phyloP scores from a whole-genome alignment of 257 asterid species.

The Ilex asprella region DNA sequence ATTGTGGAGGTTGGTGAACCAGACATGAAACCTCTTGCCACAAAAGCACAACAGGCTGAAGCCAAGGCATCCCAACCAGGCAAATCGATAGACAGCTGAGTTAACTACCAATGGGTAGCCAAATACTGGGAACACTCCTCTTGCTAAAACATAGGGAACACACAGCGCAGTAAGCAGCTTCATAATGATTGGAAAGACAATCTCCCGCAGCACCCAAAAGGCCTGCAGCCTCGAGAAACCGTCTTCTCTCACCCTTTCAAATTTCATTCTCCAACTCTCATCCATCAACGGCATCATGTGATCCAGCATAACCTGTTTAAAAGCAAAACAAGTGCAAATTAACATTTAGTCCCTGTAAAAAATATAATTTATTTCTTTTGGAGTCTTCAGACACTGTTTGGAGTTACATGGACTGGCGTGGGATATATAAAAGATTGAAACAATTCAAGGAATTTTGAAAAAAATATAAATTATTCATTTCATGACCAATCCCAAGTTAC shows the following conservation, averaged over 20 bases:
- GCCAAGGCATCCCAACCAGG: conserved; percentile 93
- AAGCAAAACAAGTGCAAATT: background rate
- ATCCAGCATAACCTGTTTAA: conserved; percentile 79
- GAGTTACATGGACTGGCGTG: too few species aligned
- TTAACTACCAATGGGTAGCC: conserved; percentile 89
- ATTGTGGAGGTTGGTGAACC: conserved; percentile 95
- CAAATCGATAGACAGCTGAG: conserved; percentile 87
- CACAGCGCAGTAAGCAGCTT: conserved; percentile 91
- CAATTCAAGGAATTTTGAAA: too few species aligned
- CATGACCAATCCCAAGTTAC: too few species aligned
- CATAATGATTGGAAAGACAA: conserved; percentile 79
- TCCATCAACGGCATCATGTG: conserved; percentile 91
- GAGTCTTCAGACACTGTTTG: background rate
- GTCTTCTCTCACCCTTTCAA: conserved; percentile 87
- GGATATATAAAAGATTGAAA: too few species aligned
- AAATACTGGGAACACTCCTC: conserved; percentile 78
- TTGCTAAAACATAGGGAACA: conserved; percentile 80
- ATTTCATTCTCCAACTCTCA: conserved; percentile 88
- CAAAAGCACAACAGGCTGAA: conserved; percentile 67
- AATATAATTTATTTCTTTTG: background rate
- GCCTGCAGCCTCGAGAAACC: conserved; percentile 98
- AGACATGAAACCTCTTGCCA: conserved; percentile 82
- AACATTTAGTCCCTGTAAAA: too few species aligned
- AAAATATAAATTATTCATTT: too few species aligned
- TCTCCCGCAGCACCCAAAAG: conserved; percentile 81